Base-by-base conservation (phyloP, 2,329 filamentous ascomycete genomes). In the Penicillium sp. region DNA sequence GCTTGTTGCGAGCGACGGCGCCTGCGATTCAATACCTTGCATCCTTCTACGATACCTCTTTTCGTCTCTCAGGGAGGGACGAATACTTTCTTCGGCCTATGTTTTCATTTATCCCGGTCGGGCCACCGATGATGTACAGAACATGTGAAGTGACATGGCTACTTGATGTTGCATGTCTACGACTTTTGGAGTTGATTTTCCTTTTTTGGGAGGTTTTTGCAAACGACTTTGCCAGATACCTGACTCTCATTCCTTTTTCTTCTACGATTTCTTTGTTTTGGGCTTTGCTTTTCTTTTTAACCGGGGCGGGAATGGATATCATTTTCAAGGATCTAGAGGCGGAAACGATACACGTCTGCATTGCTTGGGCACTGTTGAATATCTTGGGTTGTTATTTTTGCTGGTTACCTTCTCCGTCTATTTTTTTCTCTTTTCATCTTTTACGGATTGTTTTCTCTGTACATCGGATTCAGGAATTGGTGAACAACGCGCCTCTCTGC, bases 301-400 rank as follows among this genome's bases (percentile, higher is more conserved):
- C 54, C 54, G 47, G 54, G 70, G 70, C 63, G 62, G 68, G 70
- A 67, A 67, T 63, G 68, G 69, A 64, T 67, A 63, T 67, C 49
- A 68, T 69, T 67, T 68, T 64, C 57, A 67, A 67, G 69, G 67
- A 70, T 71, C 66, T 75, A 75, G 72, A 73, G 72, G 71, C 70
- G 72, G 72, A 72, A 74, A 75, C 70, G 72, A 75, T 73, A 74
- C 69, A 75, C 71, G 72, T 75, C 69, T 75, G 72, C 72, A 75
- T 75, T 69, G 67, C 63, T 70, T 73, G 70, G 71, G 67, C 63
- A 67, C 61, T 71, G 67, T 68, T 70, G 67, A 66, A 64, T 66
- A 65, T 63, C 61, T 69, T 63, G 67, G 67, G 56, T 64, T 69
- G 56, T 64, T 67, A 61, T 56, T 54, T 57, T 59, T 58, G 60